These are phyloP conservation scores for Emericellopsis atlantica DNA, from an alignment of 2,329 filamentous ascomycete species.

Conservation along the genomic window DNA sequence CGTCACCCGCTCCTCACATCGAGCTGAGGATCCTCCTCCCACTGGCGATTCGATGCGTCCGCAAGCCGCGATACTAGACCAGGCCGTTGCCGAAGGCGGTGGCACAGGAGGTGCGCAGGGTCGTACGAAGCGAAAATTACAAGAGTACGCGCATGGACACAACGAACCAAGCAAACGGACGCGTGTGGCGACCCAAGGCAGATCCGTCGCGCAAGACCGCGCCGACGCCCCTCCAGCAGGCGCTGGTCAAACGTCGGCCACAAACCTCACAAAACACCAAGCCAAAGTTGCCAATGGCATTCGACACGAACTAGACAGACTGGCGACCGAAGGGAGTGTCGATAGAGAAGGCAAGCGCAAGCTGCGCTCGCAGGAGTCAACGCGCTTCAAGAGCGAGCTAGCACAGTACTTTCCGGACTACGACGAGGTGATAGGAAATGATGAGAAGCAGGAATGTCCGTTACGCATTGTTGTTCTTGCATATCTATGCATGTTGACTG, in stretches of 20 bases:
- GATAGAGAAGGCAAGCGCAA: conserved; percentile 47
- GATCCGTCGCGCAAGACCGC: too few relatives aligned
- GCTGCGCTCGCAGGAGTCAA: conserved; percentile 74
- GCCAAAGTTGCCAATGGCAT: conserved; percentile 49
- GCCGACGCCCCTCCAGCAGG: background rate
- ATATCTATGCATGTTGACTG: conserved; percentile 2
- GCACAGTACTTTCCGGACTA: conserved; percentile 88
- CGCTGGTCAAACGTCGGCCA: background rate
- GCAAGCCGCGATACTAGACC: conserved; percentile 5
- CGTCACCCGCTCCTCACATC: conserved; percentile 35
- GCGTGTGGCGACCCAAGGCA: too few relatives aligned
- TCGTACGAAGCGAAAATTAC: too few relatives aligned
- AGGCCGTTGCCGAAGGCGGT: conserved; percentile 1
- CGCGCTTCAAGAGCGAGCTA: conserved; percentile 81
- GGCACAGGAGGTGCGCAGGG: conserved; percentile 1
- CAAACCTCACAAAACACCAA: conserved; percentile 33
- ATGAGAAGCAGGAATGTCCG: conserved; percentile 66
- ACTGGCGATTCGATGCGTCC: conserved; percentile 1
- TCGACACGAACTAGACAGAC: conserved; percentile 44
- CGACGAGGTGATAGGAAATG: conserved; percentile 84
- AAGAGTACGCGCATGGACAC: too few relatives aligned
- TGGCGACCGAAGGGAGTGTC: conserved; percentile 35
- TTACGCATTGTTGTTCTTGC: conserved; percentile 8
- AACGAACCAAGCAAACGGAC: too few relatives aligned
- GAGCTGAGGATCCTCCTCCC: conserved; percentile 25